phyloP scores from a whole-genome alignment of 306 rosid genomes.

The Cotoneaster glaucophyllus region DNA sequence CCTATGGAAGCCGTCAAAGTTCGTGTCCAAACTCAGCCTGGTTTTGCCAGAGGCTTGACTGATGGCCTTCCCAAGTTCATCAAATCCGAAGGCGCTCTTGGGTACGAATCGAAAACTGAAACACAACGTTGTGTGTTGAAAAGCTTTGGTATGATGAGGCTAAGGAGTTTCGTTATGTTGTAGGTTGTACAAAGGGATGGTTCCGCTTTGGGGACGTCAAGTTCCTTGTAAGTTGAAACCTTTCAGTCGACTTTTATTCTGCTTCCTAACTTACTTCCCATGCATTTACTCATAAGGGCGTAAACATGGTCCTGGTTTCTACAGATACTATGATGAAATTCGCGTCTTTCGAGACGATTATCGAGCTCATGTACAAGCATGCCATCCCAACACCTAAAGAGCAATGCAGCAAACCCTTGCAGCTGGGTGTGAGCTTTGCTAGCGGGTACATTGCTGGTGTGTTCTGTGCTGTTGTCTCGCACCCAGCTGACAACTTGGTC shows the following conservation, averaged over 20 bases:
- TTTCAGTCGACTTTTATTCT: not conserved
- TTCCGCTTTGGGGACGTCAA: constrained; percentile 95
- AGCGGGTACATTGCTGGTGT: constrained; percentile 69
- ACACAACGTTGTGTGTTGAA: not conserved
- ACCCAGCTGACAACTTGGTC: constrained; percentile 82
- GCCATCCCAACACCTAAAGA: constrained; percentile 56
- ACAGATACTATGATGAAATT: constrained; percentile 83
- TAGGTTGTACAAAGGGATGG: constrained; percentile 77
- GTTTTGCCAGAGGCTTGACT: constrained; percentile 69
- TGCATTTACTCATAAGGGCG: not conserved
- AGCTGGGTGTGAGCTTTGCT: constrained; percentile 73
- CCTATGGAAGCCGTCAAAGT: constrained; percentile 91
- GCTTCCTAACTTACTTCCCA: not conserved
- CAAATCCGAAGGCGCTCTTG: constrained; percentile 54
- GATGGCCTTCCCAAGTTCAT: constrained; percentile 71
- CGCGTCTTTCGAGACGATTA: constrained; percentile 62
- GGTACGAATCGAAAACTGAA: constrained; percentile 21
- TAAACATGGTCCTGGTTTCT: not conserved
- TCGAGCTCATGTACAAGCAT: constrained; percentile 60
- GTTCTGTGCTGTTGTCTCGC: constrained; percentile 61
- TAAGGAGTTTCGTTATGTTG: constrained; percentile 8
- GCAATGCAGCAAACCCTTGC: constrained; percentile 48
- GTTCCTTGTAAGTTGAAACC: constrained; percentile 63
- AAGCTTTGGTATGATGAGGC: not conserved
- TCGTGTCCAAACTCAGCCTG: constrained; percentile 88